Base-by-base conservation (phyloP, 805 yeast genomes). In the Saccharomycopsis vini region DNA sequence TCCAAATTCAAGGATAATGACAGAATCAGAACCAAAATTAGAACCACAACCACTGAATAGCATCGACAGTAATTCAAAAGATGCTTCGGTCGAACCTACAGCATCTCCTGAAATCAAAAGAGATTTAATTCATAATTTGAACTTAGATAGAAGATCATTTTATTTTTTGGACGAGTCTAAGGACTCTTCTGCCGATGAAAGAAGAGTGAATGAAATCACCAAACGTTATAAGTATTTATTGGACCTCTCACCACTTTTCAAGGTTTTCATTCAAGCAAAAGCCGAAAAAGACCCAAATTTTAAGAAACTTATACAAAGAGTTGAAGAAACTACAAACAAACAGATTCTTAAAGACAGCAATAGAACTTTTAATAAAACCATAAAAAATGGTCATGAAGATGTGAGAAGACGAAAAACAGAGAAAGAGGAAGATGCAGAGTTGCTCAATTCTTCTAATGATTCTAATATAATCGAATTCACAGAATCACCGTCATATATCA, bases 231-330 rank as follows among this genome's bases (percentile, higher is more conserved):
- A 77, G 58, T 84, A 89, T 61, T 66, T 89, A 38, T 66, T 90
- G 42, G 83, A 87, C 2, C 67, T 89, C 32, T 87, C 96, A 0
- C 94, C 83, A 49, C 67, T 90, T 46, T 89, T 89, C 60, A 79
- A 92, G 33, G 87, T 85, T 58, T 89, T 89, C 61, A 83, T 89
- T 50, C 82, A 87, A 51, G 71, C 84, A 36, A 77, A 81, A 49
- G 87, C 95, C 13, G 72, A 86, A 39, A 81, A 80, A 56, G 95
- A 88, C 57, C 78, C 81, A 28, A 69, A 72, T 31, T 76, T 89
- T 56, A 78, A 76, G 59, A 73, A 72, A 49, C 52, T 79, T 28
- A 64, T 83, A 44, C 70, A 75, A 52, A 71, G 69, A 39, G 65
- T 79, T 19, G 87, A 81, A 52, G 62, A 63, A 23, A 68, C 73